A percentile compares a stretch with the other conserved stretches of the same genome.
phyloP scores from a whole-genome alignment of 1,139 yeast genomes.

The Candida frijolesensis region DNA sequence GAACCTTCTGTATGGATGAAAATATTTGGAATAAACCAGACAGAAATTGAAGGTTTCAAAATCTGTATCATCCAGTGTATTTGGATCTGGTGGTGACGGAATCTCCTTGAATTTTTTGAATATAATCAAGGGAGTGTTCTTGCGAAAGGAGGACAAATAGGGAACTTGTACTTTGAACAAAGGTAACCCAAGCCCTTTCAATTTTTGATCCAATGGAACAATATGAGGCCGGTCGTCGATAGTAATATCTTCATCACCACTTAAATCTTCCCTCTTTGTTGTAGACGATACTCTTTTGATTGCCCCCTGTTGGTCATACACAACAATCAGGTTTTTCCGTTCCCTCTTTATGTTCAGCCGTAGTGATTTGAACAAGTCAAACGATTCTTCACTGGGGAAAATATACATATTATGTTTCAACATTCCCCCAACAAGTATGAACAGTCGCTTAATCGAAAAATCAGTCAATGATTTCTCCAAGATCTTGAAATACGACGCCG shows the following conservation, averaged over 20 bases:
- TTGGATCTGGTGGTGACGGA: constrained; percentile 28
- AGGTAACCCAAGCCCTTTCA: constrained; percentile 41
- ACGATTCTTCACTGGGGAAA: constrained; percentile 35
- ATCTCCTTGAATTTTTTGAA: constrained; percentile 36
- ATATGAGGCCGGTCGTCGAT: constrained; percentile 37
- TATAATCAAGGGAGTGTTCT: constrained; percentile 37
- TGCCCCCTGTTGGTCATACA: constrained; percentile 28
- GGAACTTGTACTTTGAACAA: constrained; percentile 39
- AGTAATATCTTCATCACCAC: constrained; percentile 13
- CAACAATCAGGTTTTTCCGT: constrained; percentile 24
- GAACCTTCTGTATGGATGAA: constrained; percentile 31
- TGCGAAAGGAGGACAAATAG: constrained; percentile 39
- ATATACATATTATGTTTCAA: constrained; percentile 32
- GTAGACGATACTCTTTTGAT: constrained; percentile 19
- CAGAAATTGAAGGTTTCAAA: constrained; percentile 40
- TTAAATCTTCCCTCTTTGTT: constrained; percentile 13
- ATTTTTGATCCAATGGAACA: constrained; percentile 34
- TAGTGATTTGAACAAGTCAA: constrained; percentile 31
- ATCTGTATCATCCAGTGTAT: constrained; percentile 17
- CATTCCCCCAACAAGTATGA: constrained; percentile 36
- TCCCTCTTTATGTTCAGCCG: constrained; percentile 25
- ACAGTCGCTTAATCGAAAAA: constrained; percentile 31
- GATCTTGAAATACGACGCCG: constrained; percentile 13
- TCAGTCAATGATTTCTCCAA: constrained; percentile 19
- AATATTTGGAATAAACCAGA: constrained; percentile 32